Evolutionary conservation across 352 stramenopile species (phyloP).

Genomic region (Phytophthora pseudosyringae): DNA sequence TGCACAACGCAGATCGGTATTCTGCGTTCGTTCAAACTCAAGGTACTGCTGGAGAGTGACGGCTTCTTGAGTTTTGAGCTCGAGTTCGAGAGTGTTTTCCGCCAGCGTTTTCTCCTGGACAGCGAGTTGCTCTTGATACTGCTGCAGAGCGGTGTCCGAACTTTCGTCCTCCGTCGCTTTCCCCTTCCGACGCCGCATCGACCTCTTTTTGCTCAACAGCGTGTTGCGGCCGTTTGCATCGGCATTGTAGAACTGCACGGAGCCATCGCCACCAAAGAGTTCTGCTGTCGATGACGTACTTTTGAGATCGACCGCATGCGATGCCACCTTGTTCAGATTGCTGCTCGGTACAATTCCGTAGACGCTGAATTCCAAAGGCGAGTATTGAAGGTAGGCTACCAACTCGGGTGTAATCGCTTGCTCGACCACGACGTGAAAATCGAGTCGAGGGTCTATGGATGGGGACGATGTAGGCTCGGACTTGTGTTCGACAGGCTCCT

Average conservation of each 20-base stretch:
- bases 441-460: conserved; percentile 64
- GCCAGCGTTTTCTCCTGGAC: conserved; percentile 58
- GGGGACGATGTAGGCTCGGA: conserved; percentile 52
- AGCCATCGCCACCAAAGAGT: conserved; percentile 30
- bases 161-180: conserved; percentile 40
- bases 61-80: conserved; percentile 57
- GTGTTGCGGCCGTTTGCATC: conserved; percentile 45
- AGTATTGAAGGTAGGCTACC: conserved; percentile 45
- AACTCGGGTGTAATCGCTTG: conserved; percentile 57
- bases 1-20: conserved; percentile 38
- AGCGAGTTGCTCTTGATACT: conserved; percentile 58
- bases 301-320: conserved; percentile 47
- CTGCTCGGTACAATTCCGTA: conserved; percentile 81
- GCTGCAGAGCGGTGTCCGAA: conserved; percentile 29
- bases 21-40: conserved; percentile 35
- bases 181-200: conserved; percentile 46
- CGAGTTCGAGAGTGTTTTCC: conserved; percentile 73
- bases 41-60: conserved; percentile 48
- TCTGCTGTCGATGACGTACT: conserved; percentile 24
- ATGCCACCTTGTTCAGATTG: conserved; percentile 77
- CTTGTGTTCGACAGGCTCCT: conserved; percentile 42
- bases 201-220: conserved; percentile 56
- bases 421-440: conserved; percentile 69
- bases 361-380: conserved; percentile 63
- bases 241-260: conserved; percentile 64